Evolutionary conservation across 2,329 filamentous ascomycete species (phyloP), one percentile per base, ranked within the genome.

Genomic region (Zymoseptoria crescenta): DNA sequence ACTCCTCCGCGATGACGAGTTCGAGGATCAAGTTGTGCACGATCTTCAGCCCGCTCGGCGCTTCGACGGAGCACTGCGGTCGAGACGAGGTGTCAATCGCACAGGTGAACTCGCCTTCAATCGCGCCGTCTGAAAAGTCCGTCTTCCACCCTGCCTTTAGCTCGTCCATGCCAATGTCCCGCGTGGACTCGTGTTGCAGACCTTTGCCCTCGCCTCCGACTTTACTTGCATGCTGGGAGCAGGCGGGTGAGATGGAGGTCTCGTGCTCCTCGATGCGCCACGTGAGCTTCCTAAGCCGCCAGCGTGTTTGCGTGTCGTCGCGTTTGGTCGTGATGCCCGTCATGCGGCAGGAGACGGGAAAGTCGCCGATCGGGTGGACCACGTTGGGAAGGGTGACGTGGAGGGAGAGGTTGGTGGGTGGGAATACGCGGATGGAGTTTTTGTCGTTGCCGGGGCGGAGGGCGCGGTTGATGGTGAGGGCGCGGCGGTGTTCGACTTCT

Each of bases 251-350:
- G 48, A 93, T 80, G 45, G 87, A 86, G 75, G 87, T 88, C 72
- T 91, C 83, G 48, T 86, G 87, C 79, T 99, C 93, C 71, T 96
- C 92, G 56, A 99, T 87, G 65, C 89, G 86, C 93, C 93, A 99
- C 63, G 88, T 90, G 65, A 96, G 82, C 75, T 95, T 94, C 74
- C 92, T 89, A 29, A 99, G 81, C 68, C 88, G 87, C 93, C 93
- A 97, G 62, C 94, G 83, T 6, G 86, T 92, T 71, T 88, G 86
- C 49, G 85, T 83, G 48, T 82, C 79, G 45, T 81, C 74, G 73
- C 89, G 89, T 68, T 77, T 78, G 65, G 84, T 87, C 49, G 91
- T 85, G 56, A 96, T 85, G n/a, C 93, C 93, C 63, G 92, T 89
- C 64, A 99, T 83, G 56, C 87, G 86, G 76, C 96, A 86, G 52